Evolutionary conservation across 345 rosid species (phyloP).

Genomic region (Eucalyptus cloeziana): DNA sequence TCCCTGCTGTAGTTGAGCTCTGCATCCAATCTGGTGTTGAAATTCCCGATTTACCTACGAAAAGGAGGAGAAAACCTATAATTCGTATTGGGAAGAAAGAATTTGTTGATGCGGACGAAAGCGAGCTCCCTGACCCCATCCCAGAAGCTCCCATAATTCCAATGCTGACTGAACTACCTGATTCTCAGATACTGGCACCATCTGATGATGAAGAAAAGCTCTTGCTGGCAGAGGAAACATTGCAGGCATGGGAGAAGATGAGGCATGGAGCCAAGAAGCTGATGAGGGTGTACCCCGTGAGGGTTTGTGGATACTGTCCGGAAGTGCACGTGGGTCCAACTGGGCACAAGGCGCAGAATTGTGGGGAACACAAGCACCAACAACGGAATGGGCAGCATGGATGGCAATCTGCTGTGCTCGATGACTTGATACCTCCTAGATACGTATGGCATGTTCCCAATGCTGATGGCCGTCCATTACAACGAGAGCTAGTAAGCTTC

Average conservation of each 20-base stretch:
- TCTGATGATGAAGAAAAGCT: conserved; percentile 40
- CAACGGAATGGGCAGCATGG: conserved; percentile 96
- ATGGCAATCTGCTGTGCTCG: conserved; percentile 83
- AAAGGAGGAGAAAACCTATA: conserved; percentile 85
- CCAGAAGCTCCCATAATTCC: conserved; percentile 41
- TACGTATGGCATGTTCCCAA: conserved; percentile 95
- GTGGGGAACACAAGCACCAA: conserved; percentile 92
- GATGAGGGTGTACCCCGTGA: conserved; percentile 72
- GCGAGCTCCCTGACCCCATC: conserved; percentile 67
- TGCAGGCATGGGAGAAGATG: conserved; percentile 69
- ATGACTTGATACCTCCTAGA: conserved; percentile 87
- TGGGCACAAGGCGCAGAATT: conserved; percentile 93
- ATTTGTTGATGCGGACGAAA: conserved; percentile 86
- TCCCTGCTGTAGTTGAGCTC: conserved; percentile 82
- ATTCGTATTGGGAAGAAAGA: conserved; percentile 68
- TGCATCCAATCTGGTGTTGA: conserved; percentile 91
- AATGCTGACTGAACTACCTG: conserved; percentile 41
- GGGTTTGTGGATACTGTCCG: conserved; percentile 96
- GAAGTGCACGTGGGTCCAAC: conserved; percentile 87
- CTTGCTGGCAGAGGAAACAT: conserved; percentile 68
- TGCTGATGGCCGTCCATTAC: conserved; percentile 54
- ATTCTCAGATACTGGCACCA: conserved; percentile 45
- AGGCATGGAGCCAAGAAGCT: conserved; percentile 72
- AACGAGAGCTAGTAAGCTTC: conserved; percentile 53
- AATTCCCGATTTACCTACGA: conserved; percentile 56